phyloP scores from a whole-genome alignment of 768 basidiomycete genomes.

The Lactarius sp. region DNA sequence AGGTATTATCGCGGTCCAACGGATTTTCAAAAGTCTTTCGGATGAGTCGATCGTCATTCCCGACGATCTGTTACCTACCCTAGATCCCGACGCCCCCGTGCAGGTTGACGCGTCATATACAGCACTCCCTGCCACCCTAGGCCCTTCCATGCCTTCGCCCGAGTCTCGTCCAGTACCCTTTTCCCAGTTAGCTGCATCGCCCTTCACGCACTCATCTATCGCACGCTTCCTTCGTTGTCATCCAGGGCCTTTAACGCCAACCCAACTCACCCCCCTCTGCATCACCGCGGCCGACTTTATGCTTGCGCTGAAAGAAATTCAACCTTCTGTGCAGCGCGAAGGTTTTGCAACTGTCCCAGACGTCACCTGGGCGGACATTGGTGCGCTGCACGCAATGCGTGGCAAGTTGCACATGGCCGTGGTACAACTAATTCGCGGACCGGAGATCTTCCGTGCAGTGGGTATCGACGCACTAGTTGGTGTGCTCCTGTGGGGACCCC shows the following conservation, averaged over 20 bases:
- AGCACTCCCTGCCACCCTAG: neutral
- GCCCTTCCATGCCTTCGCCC: conserved; percentile 12
- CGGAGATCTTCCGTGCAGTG: conserved; percentile 81
- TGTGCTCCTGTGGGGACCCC: conserved; percentile 97
- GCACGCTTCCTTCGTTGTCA: conserved; percentile 86
- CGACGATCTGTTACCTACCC: conserved; percentile 31
- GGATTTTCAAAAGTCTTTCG: conserved; percentile 75
- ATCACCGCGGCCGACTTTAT: conserved; percentile 70
- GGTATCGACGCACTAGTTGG: conserved; percentile 92
- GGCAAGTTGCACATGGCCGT: conserved; percentile 97
- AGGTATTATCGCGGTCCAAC: conserved; percentile 92
- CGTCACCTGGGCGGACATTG: conserved; percentile 92
- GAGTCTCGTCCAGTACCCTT: conserved; percentile 26
- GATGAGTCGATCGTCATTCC: conserved; percentile 59
- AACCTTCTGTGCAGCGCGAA: too few relatives aligned
- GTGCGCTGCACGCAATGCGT: conserved; percentile 79
- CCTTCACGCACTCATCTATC: conserved; percentile 54
- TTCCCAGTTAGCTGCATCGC: conserved; percentile 38
- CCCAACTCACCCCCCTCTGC: conserved; percentile 40
- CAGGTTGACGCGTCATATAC: too few relatives aligned
- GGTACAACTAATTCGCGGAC: conserved; percentile 87
- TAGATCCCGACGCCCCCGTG: neutral
- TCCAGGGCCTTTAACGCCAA: conserved; percentile 75
- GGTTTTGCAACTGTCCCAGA: conserved; percentile 48
- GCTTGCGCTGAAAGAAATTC: conserved; percentile 53